Percentiles rank a stretch among this genome's conserved stretches.
Evolutionary conservation across 2,329 filamentous ascomycete species (phyloP).

Genomic region (Microdochium bolleyi): DNA sequence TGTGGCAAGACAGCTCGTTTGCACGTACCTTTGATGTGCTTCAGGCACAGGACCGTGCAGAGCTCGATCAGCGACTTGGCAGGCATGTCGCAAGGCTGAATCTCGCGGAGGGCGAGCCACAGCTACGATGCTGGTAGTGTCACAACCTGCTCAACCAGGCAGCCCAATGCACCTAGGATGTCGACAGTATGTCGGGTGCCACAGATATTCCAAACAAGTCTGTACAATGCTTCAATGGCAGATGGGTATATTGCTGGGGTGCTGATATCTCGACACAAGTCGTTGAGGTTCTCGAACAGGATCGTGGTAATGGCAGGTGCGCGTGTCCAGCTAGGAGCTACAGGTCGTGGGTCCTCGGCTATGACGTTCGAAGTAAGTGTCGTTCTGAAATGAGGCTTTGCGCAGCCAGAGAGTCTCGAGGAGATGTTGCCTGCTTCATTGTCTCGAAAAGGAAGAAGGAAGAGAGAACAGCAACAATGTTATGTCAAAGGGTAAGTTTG

Average conservation of each 20-base stretch:
- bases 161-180: too few relatives aligned
- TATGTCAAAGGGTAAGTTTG: neutral
- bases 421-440: neutral
- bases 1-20: too few relatives aligned
- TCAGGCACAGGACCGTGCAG: constrained; percentile 34
- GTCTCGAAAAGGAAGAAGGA: neutral
- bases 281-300: too few relatives aligned
- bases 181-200: too few relatives aligned
- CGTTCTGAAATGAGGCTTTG: neutral
- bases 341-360: too few relatives aligned
- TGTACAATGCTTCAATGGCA: too few relatives aligned
- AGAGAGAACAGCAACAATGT: neutral
- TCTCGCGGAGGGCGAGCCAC: neutral
- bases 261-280: too few relatives aligned
- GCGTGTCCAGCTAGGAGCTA: too few relatives aligned
- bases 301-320: too few relatives aligned
- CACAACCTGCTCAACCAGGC: neutral
- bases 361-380: neutral
- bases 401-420: neutral
- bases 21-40: neutral
- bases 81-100: constrained; percentile 22
- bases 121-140: neutral
- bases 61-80: constrained; percentile 43
- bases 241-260: too few relatives aligned
- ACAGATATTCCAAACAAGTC: too few relatives aligned